These are phyloP conservation scores for Populus hybrid DNA, from an alignment of 441 rosid species.

Conservation along the genomic window DNA sequence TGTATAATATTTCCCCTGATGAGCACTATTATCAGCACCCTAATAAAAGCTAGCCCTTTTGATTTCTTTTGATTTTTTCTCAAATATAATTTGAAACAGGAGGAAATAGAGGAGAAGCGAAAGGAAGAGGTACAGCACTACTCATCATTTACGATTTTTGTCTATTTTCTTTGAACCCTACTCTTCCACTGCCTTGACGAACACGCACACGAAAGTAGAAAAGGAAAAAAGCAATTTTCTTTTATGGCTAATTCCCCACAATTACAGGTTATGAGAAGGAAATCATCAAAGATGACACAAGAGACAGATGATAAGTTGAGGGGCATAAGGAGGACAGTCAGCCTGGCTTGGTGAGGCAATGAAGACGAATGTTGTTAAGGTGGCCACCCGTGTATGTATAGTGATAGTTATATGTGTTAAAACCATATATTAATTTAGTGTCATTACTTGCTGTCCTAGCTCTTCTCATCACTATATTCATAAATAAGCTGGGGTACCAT, in stretches of 20 bases:
- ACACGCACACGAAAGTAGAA: not conserved
- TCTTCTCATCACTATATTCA: not conserved
- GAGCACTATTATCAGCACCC: not conserved
- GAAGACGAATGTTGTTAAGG: too few species aligned
- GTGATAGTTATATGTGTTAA: not conserved
- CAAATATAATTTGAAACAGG: conserved; percentile 29
- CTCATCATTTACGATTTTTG: not conserved
- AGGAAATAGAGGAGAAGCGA: conserved; percentile 53
- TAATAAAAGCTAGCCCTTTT: too few species aligned
- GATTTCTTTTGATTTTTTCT: not conserved
- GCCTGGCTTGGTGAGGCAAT: conserved; percentile 44
- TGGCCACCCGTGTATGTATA: too few species aligned
- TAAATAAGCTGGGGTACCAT: not conserved
- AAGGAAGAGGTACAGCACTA: conserved; percentile 50
- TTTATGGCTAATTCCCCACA: not conserved
- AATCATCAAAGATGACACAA: conserved; percentile 19
- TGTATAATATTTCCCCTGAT: too few species aligned
- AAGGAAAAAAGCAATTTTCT: not conserved
- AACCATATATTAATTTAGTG: not conserved
- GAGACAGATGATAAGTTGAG: conserved; percentile 36
- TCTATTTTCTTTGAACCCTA: not conserved
- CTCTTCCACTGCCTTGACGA: not conserved
- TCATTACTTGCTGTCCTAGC: not conserved
- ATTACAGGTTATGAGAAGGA: conserved; percentile 37
- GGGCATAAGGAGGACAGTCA: conserved; percentile 42